Base-by-base conservation (phyloP, 2,329 filamentous ascomycete genomes). In the Trichoderma breve region DNA sequence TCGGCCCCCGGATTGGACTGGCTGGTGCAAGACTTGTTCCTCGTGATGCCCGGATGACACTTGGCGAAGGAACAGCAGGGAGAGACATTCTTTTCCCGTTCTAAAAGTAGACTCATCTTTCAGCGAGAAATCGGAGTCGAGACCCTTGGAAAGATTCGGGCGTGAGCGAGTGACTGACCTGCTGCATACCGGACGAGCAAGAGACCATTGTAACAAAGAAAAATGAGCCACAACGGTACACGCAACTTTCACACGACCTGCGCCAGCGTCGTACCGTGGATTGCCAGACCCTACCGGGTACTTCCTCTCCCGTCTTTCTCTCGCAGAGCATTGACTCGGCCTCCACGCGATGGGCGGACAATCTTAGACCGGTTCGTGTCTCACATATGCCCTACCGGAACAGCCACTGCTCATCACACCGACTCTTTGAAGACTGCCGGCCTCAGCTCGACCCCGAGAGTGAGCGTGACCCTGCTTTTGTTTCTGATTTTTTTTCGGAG, bases 231-330 rank as follows among this genome's bases (percentile, higher is more conserved):
- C 61, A 39, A 53, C 61, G 61, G 15, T 47, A 71, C 69, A 60
- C 39, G 32, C 51, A 66, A 21, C 36, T 47, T 66, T 71, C 69
- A 71, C 69, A 71, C 51, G 69, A 71, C 69, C 69, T 66, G 32
- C 69, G 69, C 69, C 69, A 71, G 34, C 61, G 69, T 71, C 53
- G 69, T 34, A 71, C 66, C 28, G 62, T 53, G 21, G 61, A 32
- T 47, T 60, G 61, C 15, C 18, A 51, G 43, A n/a, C 34, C 51
- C 53, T 65, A 51, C 34, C 60, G 34, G 53, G 39, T 24, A 26
- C 6, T 12, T 4, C 53, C 30, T 26, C n/a, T 34, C 9, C 14
- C 36, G 36, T 53, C 3, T 6, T 21, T 14, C 18, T 3, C 9
- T 24, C 9, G 36, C 7, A 24, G 14, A 24, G 55, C 66, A 34